Evolutionary conservation across 1,139 yeast species (phyloP), one percentile per base, ranked within the genome.

Genomic region (Pichia norvegensis): DNA sequence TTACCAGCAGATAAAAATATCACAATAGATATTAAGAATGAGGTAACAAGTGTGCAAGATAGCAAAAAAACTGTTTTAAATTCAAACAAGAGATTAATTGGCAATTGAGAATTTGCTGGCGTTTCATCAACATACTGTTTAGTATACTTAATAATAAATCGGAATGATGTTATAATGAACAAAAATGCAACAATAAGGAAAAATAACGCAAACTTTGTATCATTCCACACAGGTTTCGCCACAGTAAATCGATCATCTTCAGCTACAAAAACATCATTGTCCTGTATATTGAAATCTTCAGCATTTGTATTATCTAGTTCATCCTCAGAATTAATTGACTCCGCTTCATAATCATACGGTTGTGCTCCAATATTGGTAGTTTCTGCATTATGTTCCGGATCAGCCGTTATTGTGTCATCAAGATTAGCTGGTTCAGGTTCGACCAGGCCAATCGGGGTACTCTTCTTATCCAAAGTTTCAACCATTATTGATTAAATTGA

Each of bases 181-280:
- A 81, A 63, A 58, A 86, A 85, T 0, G 92, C 95, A 27, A 70
- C 76, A 6, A 81, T 70, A 6, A 78, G 55, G 58, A 87, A 85
- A 53, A 87, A 70, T 2, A 85, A 56, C 0, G 86, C 73, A 56
- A 83, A 84, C 1, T 85, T 83, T 76, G 81, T 73, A 62, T 88
- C 96, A 57, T 86, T 81, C 67, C 73, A 78, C 53, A 68, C 73
- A 6, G 88, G 87, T 58, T 79, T 83, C 36, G 72, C 73, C 31
- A 81, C 73, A 52, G 78, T 77, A 66, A 83, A 85, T 22, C 82
- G 72, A 48, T 82, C 77, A 29, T 79, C 84, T 9, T 50, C 52
- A 13, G 48, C 22, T 8, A n/a, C 21, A 27, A 41, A 38, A 6
- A 40, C 47, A 20, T 31, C 36, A 36, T 27, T 36, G 14, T 27